Percentiles rank a stretch among this genome's conserved stretches.
Evolutionary conservation across 2,329 filamentous ascomycete species (phyloP).

Genomic region (Sclerotinia glacialis): DNA sequence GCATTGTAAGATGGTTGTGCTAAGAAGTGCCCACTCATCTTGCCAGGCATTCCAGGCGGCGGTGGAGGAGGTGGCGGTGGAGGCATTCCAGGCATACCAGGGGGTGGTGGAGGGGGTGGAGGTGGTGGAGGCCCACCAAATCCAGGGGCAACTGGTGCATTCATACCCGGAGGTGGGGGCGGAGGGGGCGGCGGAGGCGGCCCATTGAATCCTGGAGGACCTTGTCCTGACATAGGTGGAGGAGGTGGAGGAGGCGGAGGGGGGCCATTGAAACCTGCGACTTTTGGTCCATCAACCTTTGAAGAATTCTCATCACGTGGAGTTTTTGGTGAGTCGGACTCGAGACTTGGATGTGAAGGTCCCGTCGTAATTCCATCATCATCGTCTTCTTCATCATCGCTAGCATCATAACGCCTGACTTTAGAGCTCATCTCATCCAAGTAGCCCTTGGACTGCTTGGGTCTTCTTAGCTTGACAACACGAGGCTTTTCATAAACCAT

Average conservation of each 20-base stretch:
- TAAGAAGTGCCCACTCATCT: slow-evolving; percentile 74
- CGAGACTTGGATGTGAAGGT: slow-evolving; percentile 71
- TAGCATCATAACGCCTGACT: slow-evolving; percentile 66
- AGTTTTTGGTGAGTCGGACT: slow-evolving; percentile 62
- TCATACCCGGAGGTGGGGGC: slow-evolving; percentile 35
- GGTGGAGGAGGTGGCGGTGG: slow-evolving; percentile 49
- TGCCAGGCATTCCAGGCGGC: slow-evolving; percentile 62
- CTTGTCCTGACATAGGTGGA: slow-evolving; percentile 42
- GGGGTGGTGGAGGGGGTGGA: slow-evolving; percentile 47
- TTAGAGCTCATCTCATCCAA: slow-evolving; percentile 72
- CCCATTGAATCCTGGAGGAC: slow-evolving; percentile 30
- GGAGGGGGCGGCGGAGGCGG: slow-evolving; percentile 44
- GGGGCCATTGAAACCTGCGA: slow-evolving; percentile 37
- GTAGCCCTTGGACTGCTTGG: slow-evolving; percentile 57
- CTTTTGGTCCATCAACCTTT: slow-evolving; percentile 30
- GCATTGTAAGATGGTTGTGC: slow-evolving; percentile 54
- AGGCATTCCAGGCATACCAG: slow-evolving; percentile 46
- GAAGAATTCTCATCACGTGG: slow-evolving; percentile 37
- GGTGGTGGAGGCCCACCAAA: slow-evolving; percentile 41
- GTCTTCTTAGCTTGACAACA: slow-evolving; percentile 74
- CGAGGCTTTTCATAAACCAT: slow-evolving; percentile 67
- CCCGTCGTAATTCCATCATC: slow-evolving; percentile 70
- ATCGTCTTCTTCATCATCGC: slow-evolving; percentile 40
- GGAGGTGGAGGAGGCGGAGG: slow-evolving; percentile 43
- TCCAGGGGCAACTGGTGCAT: slow-evolving; percentile 22